Percentiles rank a stretch among this genome's conserved stretches.
Conservation (phyloP, 768 basidiomycete species). For the Phaeotremella skinneri region DNA sequence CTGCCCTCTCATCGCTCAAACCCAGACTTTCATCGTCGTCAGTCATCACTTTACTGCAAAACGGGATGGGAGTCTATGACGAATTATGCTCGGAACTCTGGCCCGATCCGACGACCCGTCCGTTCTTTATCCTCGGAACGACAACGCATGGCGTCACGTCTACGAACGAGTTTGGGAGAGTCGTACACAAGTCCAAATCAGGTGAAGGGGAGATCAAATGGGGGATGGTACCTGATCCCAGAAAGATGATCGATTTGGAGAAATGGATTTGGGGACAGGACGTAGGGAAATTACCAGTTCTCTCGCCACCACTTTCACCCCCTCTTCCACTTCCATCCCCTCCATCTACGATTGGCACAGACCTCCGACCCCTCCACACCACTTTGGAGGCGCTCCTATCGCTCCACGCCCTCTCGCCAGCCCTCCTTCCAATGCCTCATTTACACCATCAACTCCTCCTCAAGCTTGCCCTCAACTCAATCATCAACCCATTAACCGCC, state of each 20-base stretch:
- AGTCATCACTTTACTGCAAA: constrained; percentile 89
- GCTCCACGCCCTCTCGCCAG: constrained; percentile 59
- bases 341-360: constrained; percentile 37
- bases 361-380: constrained; percentile 64
- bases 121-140: constrained; percentile 78
- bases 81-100: constrained; percentile 66
- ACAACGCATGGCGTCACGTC: constrained; percentile 77
- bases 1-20: constrained; percentile 61
- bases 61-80: constrained; percentile 92
- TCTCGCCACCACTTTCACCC: constrained; percentile 29
- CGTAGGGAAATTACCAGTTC: constrained; percentile 21
- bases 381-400: constrained; percentile 67
- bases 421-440: constrained; percentile 66
- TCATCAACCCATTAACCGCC: constrained; percentile 83
- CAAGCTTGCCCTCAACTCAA: constrained; percentile 76
- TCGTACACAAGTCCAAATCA: constrained; percentile 11
- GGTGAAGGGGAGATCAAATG: constrained; percentile 72
- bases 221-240: constrained; percentile 70
- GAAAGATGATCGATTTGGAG: constrained; percentile 35
- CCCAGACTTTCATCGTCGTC: constrained; percentile 65
- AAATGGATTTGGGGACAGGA: constrained; percentile 28
- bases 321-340: constrained; percentile 57
- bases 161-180: constrained; percentile 49
- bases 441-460: constrained; percentile 69
- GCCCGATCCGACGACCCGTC: constrained; percentile 67